Evolutionary conservation across 371 early-diverging fungal genomes (phyloP), one percentile per base, ranked within the genome.

Genomic region (Mucor racemosus): DNA sequence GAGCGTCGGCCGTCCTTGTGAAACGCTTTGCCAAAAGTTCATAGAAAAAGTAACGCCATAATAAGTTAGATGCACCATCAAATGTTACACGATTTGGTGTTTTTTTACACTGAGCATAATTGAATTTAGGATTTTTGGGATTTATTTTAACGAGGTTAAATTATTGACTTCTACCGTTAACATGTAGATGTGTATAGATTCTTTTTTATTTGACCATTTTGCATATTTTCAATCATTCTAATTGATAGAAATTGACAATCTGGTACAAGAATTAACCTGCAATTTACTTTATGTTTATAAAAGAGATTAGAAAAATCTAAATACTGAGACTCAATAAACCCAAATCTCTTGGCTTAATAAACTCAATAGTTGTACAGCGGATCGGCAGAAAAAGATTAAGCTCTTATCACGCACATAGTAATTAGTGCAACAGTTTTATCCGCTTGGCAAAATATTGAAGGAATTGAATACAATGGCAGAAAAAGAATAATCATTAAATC

Each of bases 351-450:
- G 62, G 62, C 62, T 62, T 53, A 50, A 39, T 62, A 50, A 13
- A 11, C 39, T 62, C 7, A 31, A 26, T 50, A 53, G 62, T 62
- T 8, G 53, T 53, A 62, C 62, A 33, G 39, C 33, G 62, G 62
- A 54, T 62, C 54, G 62, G 62, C 62, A 62, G 62, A 62, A 62
- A 36, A 62, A 44, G 60, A 50, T 53, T n/a, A 53, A 44, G 44
- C 44, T 7, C 44, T 15, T 42, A 42, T 42, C n/a, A 42, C 9
- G 34, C 26, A 31, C 46, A 62, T 54, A 26, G 39, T 19, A 39
- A 21, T 62, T 62, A 31, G 14, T 39, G 53, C 34, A 38, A 48
- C 26, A 62, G 7, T 21, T 17, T 4, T 31, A 62, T 14, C 54
- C n/a, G 54, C 62, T 62, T 62, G 62, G 62, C 62, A 53, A 53